These are phyloP conservation scores for Camelina neglecta DNA, from an alignment of 345 rosid species.

Conservation along the genomic window DNA sequence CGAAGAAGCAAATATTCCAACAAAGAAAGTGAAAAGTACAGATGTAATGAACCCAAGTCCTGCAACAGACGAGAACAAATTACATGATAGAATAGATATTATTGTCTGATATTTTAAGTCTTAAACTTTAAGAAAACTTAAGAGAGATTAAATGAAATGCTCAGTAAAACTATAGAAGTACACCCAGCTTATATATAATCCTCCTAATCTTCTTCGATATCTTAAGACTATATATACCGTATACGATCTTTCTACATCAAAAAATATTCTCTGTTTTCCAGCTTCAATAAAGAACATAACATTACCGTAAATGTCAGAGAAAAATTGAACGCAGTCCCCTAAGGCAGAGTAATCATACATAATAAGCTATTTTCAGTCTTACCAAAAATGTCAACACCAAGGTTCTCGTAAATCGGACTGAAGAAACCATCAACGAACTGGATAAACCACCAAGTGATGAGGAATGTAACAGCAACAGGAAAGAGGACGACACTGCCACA, in stretches of 20 bases:
- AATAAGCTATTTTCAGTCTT: conserved; percentile 33
- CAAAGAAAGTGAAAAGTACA: conserved; percentile 67
- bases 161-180: neutral
- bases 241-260: neutral
- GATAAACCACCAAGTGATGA: conserved; percentile 86
- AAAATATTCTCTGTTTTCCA: neutral
- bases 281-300: neutral
- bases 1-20: conserved; percentile 85
- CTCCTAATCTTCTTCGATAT: neutral
- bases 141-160: neutral
- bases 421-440: conserved; percentile 88
- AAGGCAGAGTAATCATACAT: neutral
- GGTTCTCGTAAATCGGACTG: conserved; percentile 76
- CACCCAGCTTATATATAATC: neutral
- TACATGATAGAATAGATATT: neutral
- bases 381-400: conserved; percentile 84
- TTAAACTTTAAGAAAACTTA: neutral
- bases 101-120: neutral
- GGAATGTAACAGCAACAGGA: conserved; percentile 85
- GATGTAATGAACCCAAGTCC: conserved; percentile 89
- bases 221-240: neutral
- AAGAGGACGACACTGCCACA: conserved; percentile 77
- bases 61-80: conserved; percentile 38
- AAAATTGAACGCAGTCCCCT: neutral
- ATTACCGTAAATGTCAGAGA: neutral